Evolutionary conservation across 2,329 filamentous ascomycete genomes (phyloP).

Genomic region (Domatiomyces globalis): DNA sequence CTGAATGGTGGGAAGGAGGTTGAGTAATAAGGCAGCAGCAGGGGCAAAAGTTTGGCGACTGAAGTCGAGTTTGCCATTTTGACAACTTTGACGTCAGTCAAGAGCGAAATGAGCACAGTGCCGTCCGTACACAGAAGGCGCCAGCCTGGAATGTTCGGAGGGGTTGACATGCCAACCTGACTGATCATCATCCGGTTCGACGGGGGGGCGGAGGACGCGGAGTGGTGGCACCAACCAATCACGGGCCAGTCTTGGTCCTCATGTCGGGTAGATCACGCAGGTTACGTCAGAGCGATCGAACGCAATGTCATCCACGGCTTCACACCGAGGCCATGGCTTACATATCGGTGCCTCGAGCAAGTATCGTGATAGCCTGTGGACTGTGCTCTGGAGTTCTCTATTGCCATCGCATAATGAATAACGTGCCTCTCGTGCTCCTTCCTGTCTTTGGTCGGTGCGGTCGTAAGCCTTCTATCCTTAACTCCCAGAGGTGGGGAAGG

Average conservation of each 20-base stretch:
- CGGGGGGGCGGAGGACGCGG: slow-evolving; percentile 9
- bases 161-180: not conserved
- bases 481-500: not conserved
- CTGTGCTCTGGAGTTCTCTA: too few relatives aligned
- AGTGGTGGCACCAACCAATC: slow-evolving; percentile 3
- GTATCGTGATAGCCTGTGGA: too few relatives aligned
- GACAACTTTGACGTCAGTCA: slow-evolving; percentile 1
- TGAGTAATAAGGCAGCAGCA: slow-evolving; percentile 2
- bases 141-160: not conserved
- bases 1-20: not conserved
- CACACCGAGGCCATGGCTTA: too few relatives aligned
- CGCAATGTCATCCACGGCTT: too few relatives aligned
- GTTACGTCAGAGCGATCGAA: not conserved
- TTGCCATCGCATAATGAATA: too few relatives aligned
- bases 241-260: not conserved
- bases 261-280: not conserved
- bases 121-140: not conserved
- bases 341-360: too few relatives aligned
- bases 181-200: not conserved
- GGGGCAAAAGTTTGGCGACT: not conserved
- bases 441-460: not conserved
- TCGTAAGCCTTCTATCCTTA: not conserved
- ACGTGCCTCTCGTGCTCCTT: too few relatives aligned
- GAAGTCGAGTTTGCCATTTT: not conserved
- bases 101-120: slow-evolving; percentile 8